Conservation (phyloP, 2,329 filamentous ascomycete species). For the Chaetomiaceae sp. region DNA sequence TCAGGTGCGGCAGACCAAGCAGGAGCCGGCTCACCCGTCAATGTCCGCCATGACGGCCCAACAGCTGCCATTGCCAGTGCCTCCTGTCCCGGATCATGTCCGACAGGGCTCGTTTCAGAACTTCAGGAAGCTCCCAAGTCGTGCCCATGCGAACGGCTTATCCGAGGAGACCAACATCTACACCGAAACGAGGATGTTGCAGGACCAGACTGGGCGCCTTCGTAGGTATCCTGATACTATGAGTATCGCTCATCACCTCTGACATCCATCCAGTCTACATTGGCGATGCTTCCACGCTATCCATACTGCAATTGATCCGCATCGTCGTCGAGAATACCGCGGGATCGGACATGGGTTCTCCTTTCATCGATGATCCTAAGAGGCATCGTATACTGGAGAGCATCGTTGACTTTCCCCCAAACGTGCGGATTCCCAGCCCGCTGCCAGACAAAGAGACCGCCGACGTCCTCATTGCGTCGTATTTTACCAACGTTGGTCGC, state of each 20-base stretch:
- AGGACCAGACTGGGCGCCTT: constrained; percentile 54
- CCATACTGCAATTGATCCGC: constrained; percentile 57
- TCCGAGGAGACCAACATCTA: constrained; percentile 55
- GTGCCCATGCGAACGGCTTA: constrained; percentile 40
- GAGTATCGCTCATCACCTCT: constrained; percentile 15
- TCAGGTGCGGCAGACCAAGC: constrained; percentile 17
- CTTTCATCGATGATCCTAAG: constrained; percentile 54
- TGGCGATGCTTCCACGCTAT: constrained; percentile 59
- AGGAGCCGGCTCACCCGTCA: constrained; percentile 13
- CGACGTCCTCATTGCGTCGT: constrained; percentile 52
- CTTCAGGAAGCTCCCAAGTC: constrained; percentile 33
- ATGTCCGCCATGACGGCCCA: constrained; percentile 19
- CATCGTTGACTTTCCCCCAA: constrained; percentile 43
- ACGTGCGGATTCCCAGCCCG: constrained; percentile 45
- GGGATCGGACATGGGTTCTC: constrained; percentile 42
- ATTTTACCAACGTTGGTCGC: constrained; percentile 55
- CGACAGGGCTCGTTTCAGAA: constrained; percentile 28
- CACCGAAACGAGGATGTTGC: constrained; percentile 53
- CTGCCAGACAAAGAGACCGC: constrained; percentile 54
- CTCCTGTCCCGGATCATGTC: constrained; percentile 19
- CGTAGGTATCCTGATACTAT: constrained; percentile 38
- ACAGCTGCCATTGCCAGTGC: constrained; percentile 14
- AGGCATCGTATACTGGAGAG: constrained; percentile 55
- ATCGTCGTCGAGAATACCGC: constrained; percentile 54
- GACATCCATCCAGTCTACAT: constrained; percentile 46